Evolutionary conservation across 352 stramenopile species (phyloP).

Genomic region (Phytophthora cryptogea): DNA sequence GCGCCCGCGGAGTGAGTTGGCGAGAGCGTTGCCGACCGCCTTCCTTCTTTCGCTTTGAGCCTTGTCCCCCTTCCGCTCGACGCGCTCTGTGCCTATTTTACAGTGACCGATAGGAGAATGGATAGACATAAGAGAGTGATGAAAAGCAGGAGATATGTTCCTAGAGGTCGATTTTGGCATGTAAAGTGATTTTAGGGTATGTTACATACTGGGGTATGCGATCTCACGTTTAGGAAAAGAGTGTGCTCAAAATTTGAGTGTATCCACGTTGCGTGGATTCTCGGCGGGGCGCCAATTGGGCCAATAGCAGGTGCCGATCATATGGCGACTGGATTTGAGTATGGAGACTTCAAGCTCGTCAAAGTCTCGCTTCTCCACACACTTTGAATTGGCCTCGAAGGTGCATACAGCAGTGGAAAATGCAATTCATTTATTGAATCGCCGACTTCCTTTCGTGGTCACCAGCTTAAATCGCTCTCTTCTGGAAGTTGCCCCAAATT

Average conservation of each 20-base stretch:
- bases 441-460: too few relatives aligned
- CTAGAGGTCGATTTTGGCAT: neutral
- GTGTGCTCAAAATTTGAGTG: constrained; percentile 17
- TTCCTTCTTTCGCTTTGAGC: constrained; percentile 32
- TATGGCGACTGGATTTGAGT: constrained; percentile 28
- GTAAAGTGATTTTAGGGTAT: neutral
- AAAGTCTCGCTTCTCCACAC: too few relatives aligned
- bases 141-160: neutral
- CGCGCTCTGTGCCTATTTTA: constrained; percentile 28
- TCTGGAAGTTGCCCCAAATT: too few relatives aligned
- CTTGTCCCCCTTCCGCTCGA: constrained; percentile 20
- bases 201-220: neutral
- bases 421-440: too few relatives aligned
- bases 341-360: constrained; percentile 20
- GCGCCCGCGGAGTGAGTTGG: neutral
- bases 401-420: too few relatives aligned
- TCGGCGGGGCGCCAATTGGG: constrained; percentile 12
- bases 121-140: neutral
- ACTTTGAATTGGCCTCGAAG: too few relatives aligned
- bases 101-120: neutral
- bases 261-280: constrained; percentile 27
- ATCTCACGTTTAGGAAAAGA: neutral
- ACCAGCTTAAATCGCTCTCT: too few relatives aligned
- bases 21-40: neutral
- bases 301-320: constrained; percentile 6